Evolutionary conservation across 192 early-diverging fungal genomes (phyloP).

Genomic region (Coemansia guatemalensis): DNA sequence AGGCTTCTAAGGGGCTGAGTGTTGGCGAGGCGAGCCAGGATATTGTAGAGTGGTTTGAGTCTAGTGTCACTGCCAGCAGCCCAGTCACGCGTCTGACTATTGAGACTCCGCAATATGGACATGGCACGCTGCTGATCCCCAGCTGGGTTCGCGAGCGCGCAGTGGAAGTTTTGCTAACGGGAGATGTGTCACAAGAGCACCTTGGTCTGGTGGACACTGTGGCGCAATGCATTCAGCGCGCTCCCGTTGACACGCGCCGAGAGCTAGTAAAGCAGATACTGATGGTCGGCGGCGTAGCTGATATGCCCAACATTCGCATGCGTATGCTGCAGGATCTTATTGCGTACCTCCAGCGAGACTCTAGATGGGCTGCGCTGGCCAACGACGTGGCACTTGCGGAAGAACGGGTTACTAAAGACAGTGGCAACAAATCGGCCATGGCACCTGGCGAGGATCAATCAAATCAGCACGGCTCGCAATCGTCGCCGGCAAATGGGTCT

Average conservation of each 20-base stretch:
- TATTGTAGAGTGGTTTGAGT: conserved; percentile 21
- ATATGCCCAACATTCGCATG: conserved; percentile 69
- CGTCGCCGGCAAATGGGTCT: conserved; percentile 43
- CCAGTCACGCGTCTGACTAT: conserved; percentile 6
- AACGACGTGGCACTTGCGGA: conserved; percentile 60
- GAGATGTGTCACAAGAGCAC: conserved; percentile 64
- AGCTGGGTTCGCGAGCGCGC: conserved; percentile 85
- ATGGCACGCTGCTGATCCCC: conserved; percentile 57
- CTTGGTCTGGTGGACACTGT: conserved; percentile 58
- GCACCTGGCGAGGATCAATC: no score
- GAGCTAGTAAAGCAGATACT: conserved; percentile 65
- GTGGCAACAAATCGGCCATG: no score
- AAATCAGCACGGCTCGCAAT: not conserved
- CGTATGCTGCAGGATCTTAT: conserved; percentile 65
- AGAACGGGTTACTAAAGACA: conserved; percentile 7
- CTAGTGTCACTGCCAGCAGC: conserved; percentile 7
- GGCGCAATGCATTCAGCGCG: conserved; percentile 57
- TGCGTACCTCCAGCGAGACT: conserved; percentile 48
- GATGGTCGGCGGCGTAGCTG: conserved; percentile 74
- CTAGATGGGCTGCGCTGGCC: conserved; percentile 56
- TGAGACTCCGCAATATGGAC: conserved; percentile 48
- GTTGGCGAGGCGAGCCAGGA: not conserved
- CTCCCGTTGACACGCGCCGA: conserved; percentile 70
- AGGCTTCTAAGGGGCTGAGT: not conserved
- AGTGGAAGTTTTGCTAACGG: conserved; percentile 75